A percentile compares a stretch with the other conserved stretches of the same genome.
Conservation (phyloP, 2,329 filamentous ascomycete species). For the Epichloe aotearoae region DNA sequence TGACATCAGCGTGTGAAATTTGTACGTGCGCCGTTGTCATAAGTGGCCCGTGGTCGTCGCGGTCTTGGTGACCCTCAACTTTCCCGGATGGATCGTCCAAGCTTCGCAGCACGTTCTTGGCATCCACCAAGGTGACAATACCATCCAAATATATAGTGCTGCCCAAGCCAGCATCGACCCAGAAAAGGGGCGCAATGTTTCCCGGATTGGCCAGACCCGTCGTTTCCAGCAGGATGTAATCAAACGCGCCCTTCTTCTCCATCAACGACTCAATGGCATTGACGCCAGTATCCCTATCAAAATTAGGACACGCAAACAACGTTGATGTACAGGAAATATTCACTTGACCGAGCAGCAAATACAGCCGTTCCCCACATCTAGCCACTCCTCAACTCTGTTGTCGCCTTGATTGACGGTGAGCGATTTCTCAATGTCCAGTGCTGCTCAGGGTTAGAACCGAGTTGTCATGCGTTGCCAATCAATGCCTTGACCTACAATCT, state of each 20-base stretch:
- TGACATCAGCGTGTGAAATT: conserved; percentile 90
- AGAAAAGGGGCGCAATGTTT: conserved; percentile 91
- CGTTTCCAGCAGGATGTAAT: conserved; percentile 95
- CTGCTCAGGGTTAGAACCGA: conserved; percentile 28
- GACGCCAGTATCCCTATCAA: conserved; percentile 67
- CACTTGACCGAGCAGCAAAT: conserved; percentile 97
- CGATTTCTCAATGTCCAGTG: conserved; percentile 90
- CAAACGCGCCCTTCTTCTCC: conserved; percentile 84
- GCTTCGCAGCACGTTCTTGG: conserved; percentile 75
- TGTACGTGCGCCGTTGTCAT: conserved; percentile 92
- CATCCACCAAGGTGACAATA: conserved; percentile 90
- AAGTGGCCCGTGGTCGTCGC: conserved; percentile 46
- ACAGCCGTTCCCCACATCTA: conserved; percentile 91
- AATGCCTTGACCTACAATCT: conserved; percentile 44
- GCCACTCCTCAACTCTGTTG: conserved; percentile 81
- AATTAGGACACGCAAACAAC: background rate
- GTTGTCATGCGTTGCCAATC: conserved; percentile 9
- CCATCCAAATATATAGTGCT: conserved; percentile 95
- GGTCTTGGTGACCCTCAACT: conserved; percentile 36
- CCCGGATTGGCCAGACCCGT: conserved; percentile 91
- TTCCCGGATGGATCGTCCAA: conserved; percentile 58
- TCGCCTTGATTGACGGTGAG: conserved; percentile 79
- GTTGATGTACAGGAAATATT: conserved; percentile 2
- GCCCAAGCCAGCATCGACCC: conserved; percentile 91
- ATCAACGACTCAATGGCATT: conserved; percentile 92